These are phyloP conservation scores for Porogramme epimiltina DNA, from an alignment of 1,284 basidiomycete genomes.

Conservation along the genomic window DNA sequence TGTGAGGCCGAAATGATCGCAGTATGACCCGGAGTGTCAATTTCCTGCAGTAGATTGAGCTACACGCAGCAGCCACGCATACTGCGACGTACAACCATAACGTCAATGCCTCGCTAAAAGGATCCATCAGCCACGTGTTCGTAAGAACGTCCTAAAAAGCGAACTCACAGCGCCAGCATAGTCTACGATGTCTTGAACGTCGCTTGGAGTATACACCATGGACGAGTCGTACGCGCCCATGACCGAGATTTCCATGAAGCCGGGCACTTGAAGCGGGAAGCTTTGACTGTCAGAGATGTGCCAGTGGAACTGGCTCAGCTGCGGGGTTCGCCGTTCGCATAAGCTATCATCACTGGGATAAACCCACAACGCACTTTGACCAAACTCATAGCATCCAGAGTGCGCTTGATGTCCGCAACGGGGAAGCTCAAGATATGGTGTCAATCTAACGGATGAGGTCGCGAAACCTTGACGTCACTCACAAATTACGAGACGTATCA, in stretches of 20 bases:
- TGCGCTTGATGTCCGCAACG: conserved; percentile 64
- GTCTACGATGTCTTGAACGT: conserved; percentile 62
- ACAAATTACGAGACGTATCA: conserved; percentile 72
- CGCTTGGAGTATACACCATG: conserved; percentile 58
- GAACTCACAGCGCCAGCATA: conserved; percentile 70
- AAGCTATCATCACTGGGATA: conserved; percentile 1
- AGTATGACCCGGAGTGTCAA: conserved; percentile 82
- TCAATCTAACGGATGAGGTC: not conserved
- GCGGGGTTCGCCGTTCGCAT: no score
- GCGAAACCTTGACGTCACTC: not conserved
- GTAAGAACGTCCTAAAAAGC: not conserved
- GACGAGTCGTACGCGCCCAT: conserved; percentile 67
- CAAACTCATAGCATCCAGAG: conserved; percentile 84
- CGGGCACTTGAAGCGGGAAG: conserved; percentile 71
- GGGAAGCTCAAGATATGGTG: conserved; percentile 47
- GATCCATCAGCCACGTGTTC: not conserved
- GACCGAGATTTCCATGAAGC: conserved; percentile 59
- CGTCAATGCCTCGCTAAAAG: conserved; percentile 72
- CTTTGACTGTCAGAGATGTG: conserved; percentile 75
- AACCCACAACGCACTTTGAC: conserved; percentile 60
- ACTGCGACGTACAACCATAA: conserved; percentile 49
- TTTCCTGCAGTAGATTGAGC: conserved; percentile 33
- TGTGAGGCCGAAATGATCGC: conserved; percentile 62
- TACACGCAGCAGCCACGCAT: not conserved
- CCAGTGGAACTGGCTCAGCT: conserved; percentile 78